phyloP scores from a whole-genome alignment of 176 grass and related monocot genomes.

The Chloris gayana region DNA sequence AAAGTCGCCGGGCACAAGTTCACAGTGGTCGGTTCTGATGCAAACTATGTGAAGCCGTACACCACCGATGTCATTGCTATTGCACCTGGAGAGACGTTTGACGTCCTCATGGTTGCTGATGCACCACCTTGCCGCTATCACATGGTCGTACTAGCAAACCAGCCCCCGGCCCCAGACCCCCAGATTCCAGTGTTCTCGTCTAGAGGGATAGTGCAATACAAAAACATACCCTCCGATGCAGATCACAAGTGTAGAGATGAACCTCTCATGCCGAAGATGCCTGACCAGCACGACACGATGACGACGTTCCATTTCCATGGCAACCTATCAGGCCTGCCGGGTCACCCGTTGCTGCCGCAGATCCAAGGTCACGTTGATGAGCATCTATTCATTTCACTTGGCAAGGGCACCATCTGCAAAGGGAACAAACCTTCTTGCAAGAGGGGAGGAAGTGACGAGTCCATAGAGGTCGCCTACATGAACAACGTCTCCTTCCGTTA shows the following conservation, averaged over 20 bases:
- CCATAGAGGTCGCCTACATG: background rate
- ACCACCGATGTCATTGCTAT: slow-evolving; percentile 8
- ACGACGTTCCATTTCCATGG: slow-evolving; percentile 9
- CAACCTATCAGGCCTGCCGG: background rate
- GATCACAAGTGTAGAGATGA: background rate
- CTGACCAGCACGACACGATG: background rate
- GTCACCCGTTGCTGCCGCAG: rapidly evolving
- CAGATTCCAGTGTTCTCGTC: background rate
- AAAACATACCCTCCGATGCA: background rate
- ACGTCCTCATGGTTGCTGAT: slow-evolving; percentile 30
- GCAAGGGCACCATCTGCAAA: background rate
- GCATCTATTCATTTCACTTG: background rate
- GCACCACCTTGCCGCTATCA: slow-evolving; percentile 1
- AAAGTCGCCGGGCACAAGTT: slow-evolving; percentile 16
- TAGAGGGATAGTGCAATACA: background rate
- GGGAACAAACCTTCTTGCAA: background rate
- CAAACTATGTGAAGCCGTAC: slow-evolving; percentile 14
- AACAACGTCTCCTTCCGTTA: slow-evolving; percentile 4
- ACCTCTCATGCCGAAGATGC: background rate
- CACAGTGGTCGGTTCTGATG: background rate
- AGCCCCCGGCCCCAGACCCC: background rate
- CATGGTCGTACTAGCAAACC: background rate
- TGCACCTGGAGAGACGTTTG: slow-evolving; percentile 6
- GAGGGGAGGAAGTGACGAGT: background rate
- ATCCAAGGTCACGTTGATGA: background rate